Base-by-base conservation (phyloP, 2,329 filamentous ascomycete species). In the Ophiostoma triangulosporum region DNA sequence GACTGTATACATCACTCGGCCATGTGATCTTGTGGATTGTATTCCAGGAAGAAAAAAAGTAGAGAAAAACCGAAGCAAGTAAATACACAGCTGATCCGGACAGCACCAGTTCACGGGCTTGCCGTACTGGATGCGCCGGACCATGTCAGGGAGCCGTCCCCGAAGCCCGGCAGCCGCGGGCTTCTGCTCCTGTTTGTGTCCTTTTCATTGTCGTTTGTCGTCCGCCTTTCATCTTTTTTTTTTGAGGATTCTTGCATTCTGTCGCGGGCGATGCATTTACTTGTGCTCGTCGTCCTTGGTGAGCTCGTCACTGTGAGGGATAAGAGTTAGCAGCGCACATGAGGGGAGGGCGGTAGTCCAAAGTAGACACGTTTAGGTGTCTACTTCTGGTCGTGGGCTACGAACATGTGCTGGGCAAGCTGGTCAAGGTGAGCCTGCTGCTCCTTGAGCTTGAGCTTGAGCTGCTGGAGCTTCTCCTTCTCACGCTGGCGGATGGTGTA, bases 361-460 rank as follows among this genome's bases (percentile, higher is more conserved):
- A 22, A 17, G 38, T 40, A 26, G 40, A 15, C 9, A 11, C n/a
- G 14, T 9, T 8, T 8, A 26, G 7, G 1, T 36, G 4, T 20
- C 20, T 8, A 27, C 27, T 50, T 32, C 8, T 29, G n/a, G 27
- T 8, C n/a, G 8, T 14, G 12, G 12, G 8, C 22, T 40, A 71
- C 84, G 66, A 72, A 93, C 88, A 95, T 89, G 77, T 94, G 86
- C 65, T 85, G 78, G 64, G 88, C 83, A 58, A 96, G 81, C 68
- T 90, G 84, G 66, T 91, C 76, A 60, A 96, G 80, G 73, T 95
- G 88, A 61, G 81, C 72, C 69, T 87, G 81, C 74, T 95, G 88
- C 69, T 87, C 81, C 58, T 70, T 64, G 60, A 96, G 78, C 74
- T 80, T 81, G 73, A 78, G 75, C 70, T 80, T 84, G 63, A 95